Evolutionary conservation across 2,329 filamentous ascomycete genomes (phyloP).

Genomic region (Fusarium nodosum): DNA sequence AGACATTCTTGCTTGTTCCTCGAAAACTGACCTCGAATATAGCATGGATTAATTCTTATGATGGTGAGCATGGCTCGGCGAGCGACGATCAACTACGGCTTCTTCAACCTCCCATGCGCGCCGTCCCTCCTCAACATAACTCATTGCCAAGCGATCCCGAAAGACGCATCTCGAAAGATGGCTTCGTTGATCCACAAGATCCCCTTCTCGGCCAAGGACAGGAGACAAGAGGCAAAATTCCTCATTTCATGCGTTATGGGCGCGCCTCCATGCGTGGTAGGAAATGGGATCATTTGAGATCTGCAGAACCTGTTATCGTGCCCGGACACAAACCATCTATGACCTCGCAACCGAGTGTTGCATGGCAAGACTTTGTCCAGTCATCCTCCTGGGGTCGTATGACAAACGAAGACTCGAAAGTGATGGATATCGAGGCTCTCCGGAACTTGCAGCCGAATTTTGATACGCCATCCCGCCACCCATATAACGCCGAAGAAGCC

Average conservation of each 20-base stretch:
- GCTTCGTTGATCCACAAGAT: conserved; percentile 61
- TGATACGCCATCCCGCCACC: conserved; percentile 55
- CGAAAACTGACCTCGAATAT: conserved; percentile 18
- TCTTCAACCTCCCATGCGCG: conserved; percentile 57
- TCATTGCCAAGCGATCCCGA: conserved; percentile 56
- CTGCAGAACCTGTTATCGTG: conserved; percentile 71
- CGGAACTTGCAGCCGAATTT: conserved; percentile 64
- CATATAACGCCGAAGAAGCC: conserved; percentile 50
- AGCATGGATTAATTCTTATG: conserved; percentile 66
- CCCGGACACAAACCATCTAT: conserved; percentile 60
- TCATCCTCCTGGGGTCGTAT: conserved; percentile 66
- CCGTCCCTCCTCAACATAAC: conserved; percentile 59
- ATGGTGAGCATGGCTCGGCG: conserved; percentile 57
- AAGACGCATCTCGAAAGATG: conserved; percentile 63
- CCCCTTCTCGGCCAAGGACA: conserved; percentile 54
- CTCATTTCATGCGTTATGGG: conserved; percentile 63
- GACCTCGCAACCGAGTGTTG: conserved; percentile 56
- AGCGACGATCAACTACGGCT: conserved; percentile 57
- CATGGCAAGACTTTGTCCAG: conserved; percentile 67
- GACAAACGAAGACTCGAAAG: conserved; percentile 62
- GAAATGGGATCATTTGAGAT: conserved; percentile 72
- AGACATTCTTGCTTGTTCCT: conserved; percentile 2
- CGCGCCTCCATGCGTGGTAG: conserved; percentile 62
- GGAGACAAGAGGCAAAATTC: conserved; percentile 56
- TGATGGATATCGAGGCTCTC: conserved; percentile 62